These are phyloP conservation scores for Vaccinium corymbosum DNA, from an alignment of 148 eudicot species.

Conservation along the genomic window DNA sequence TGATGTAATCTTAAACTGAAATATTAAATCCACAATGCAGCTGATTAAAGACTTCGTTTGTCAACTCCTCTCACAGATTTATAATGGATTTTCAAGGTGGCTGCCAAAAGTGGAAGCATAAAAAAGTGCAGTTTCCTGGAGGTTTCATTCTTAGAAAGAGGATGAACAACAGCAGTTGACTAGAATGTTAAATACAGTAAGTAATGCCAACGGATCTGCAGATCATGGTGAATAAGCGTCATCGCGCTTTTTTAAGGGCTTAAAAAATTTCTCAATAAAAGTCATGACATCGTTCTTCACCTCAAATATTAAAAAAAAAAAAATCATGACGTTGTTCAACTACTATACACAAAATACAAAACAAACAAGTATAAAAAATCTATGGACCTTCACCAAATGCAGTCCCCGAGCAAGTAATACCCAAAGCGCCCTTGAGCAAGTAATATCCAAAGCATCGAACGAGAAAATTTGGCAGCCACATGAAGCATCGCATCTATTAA, in stretches of 20 bases:
- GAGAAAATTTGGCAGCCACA: not conserved
- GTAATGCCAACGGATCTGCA: not conserved
- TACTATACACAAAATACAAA: not conserved
- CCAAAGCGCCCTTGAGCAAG: not conserved
- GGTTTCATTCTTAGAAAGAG: not conserved
- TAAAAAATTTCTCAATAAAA: not conserved
- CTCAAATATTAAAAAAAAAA: too few species aligned
- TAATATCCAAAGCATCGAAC: too few species aligned
- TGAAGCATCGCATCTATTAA: not conserved
- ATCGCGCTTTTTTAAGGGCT: not conserved
- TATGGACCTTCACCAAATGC: not conserved
- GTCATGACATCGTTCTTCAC: too few species aligned
- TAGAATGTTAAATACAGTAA: not conserved
- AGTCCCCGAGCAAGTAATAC: not conserved
- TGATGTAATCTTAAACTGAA: not conserved
- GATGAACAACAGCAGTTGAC: not conserved
- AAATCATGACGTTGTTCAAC: too few species aligned
- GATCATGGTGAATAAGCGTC: not conserved
- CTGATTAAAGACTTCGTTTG: not conserved
- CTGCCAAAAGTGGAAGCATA: not conserved
- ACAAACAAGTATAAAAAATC: not conserved
- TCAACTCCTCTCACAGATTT: not conserved
- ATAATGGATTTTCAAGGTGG: not conserved
- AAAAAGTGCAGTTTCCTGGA: not conserved
- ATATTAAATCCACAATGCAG: not conserved